Evolutionary conservation across 2,329 filamentous ascomycete genomes (phyloP).

Genomic region (Epichloe sylvatica): DNA sequence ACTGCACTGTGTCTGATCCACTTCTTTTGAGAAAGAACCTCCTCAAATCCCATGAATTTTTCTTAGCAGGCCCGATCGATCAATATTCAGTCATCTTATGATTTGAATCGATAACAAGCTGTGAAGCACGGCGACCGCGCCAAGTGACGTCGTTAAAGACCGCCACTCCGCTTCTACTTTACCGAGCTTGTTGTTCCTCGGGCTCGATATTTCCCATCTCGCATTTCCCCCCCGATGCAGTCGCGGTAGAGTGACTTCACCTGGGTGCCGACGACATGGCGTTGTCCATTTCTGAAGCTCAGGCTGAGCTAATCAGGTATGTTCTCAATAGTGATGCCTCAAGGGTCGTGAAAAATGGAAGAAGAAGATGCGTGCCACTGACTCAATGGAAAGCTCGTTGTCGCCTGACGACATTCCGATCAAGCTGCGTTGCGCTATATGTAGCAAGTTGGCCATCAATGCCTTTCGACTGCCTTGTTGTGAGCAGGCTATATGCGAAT

Average conservation of each 20-base stretch:
- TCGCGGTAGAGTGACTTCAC: conserved; percentile 4
- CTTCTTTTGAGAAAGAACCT: conserved; percentile 9
- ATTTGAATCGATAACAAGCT: conserved; percentile 1
- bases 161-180: background rate
- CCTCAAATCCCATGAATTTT: conserved; percentile 9
- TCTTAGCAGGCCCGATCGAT: background rate
- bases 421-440: conserved; percentile 88
- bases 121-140: conserved; percentile 2
- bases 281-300: conserved; percentile 31
- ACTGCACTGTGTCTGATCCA: conserved; percentile 3
- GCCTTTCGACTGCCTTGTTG: conserved; percentile 88
- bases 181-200: background rate
- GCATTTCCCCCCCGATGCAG: conserved; percentile 6
- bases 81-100: conserved; percentile 3
- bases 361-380: conserved; percentile 5
- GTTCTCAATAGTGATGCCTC: conserved; percentile 6
- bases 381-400: conserved; percentile 45
- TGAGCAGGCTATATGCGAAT: conserved; percentile 85
- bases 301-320: conserved; percentile 46
- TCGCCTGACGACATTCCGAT: conserved; percentile 79
- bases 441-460: conserved; percentile 80
- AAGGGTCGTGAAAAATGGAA: background rate
- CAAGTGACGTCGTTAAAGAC: background rate
- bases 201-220: background rate
- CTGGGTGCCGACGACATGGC: conserved; percentile 19